A percentile compares a stretch with the other conserved stretches of the same genome.
Evolutionary conservation across 2,329 filamentous ascomycete species (phyloP).

Genomic region (Dissoconium aciculare): DNA sequence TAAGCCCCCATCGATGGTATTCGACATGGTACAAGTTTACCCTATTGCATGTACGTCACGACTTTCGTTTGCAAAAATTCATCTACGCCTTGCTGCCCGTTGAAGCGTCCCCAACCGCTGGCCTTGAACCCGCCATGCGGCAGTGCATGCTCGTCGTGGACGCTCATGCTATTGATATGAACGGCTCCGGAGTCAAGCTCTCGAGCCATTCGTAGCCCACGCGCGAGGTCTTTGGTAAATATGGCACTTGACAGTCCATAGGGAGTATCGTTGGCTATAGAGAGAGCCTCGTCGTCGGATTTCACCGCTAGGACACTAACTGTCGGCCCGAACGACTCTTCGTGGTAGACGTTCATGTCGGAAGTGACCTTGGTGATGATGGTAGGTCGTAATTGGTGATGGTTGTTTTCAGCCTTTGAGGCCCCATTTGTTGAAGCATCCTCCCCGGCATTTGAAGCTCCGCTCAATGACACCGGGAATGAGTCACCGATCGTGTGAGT

Average conservation of each 20-base stretch:
- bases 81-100: constrained; percentile 10
- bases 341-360: constrained; percentile 60
- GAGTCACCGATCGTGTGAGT: too few relatives aligned
- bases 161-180: constrained; percentile 38
- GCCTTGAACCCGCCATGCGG: constrained; percentile 37
- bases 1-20: too few relatives aligned
- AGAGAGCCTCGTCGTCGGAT: constrained; percentile 56
- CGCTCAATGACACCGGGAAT: too few relatives aligned
- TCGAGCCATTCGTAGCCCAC: constrained; percentile 30
- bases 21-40: too few relatives aligned
- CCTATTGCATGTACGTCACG: constrained; percentile 15
- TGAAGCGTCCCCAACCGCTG: constrained; percentile 28
- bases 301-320: constrained; percentile 53
- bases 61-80: constrained; percentile 13
- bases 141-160: constrained; percentile 34
- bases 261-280: constrained; percentile 65
- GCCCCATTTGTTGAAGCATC: not conserved
- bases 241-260: constrained; percentile 60
- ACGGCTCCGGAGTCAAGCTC: constrained; percentile 45
- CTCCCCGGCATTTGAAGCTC: too few relatives aligned
- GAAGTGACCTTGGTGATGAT: constrained; percentile 51
- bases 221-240: constrained; percentile 52
- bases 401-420: constrained; percentile 7
- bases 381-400: constrained; percentile 6
- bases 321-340: constrained; percentile 64